Percentiles rank a stretch among this genome's conserved stretches.
These are phyloP conservation scores for Extremus antarcticus DNA, from an alignment of 495 filamentous ascomycete genomes.

Conservation along the genomic window DNA sequence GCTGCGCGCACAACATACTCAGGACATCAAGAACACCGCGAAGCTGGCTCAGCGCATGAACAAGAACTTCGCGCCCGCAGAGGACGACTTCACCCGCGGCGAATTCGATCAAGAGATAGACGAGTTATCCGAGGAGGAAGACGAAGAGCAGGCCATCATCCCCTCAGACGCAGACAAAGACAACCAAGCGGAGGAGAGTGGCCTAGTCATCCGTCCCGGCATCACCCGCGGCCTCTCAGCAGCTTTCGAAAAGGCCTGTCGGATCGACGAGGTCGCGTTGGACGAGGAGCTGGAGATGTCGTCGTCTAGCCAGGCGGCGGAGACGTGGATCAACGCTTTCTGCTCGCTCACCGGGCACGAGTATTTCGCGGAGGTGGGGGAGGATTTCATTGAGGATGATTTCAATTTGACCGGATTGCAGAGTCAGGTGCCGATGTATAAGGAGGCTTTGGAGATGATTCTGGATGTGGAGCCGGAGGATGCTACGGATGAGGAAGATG, in stretches of 20 bases:
- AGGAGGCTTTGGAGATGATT: conserved; percentile 95
- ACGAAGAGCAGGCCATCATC: neutral
- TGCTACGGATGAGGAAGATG: conserved; percentile 69
- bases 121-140: neutral
- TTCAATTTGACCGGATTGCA: conserved; percentile 96
- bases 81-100: too few relatives aligned
- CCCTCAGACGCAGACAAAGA: neutral
- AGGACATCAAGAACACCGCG: neutral
- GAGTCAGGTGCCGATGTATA: conserved; percentile 96
- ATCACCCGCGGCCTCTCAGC: conserved; percentile 3
- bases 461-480: conserved; percentile 95
- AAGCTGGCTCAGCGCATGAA: neutral
- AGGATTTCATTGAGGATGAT: conserved; percentile 99
- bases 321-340: conserved; percentile 96
- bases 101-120: neutral
- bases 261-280: conserved; percentile 5
- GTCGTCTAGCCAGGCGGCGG: conserved; percentile 72
- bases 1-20: neutral
- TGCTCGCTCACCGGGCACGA: conserved; percentile 92
- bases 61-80: neutral
- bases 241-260: conserved; percentile 11
- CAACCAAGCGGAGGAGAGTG: neutral
- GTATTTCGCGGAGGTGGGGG: conserved; percentile 96
- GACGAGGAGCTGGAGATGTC: conserved; percentile 28
- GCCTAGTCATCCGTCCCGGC: neutral